Evolutionary conservation across 2,329 filamentous ascomycete genomes (phyloP).

Genomic region (Tolypocladium cylindrosporum): DNA sequence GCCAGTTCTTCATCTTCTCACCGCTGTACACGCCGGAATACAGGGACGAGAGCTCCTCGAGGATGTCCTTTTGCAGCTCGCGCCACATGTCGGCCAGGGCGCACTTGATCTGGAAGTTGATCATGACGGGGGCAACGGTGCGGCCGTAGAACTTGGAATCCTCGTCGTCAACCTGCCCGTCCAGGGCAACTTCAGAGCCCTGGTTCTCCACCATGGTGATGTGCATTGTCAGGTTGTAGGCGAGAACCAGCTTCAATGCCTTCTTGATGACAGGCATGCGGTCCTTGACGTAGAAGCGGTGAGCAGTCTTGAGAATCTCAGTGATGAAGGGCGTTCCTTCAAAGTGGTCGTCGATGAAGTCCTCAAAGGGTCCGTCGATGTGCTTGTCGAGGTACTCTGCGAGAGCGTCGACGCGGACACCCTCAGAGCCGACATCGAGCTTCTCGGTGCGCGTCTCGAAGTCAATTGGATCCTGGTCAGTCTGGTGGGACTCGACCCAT

Average conservation of each 20-base stretch:
- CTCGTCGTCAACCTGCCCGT: conserved; percentile 78
- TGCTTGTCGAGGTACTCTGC: conserved; percentile 93
- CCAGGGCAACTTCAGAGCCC: conserved; percentile 65
- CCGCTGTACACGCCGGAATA: conserved; percentile 98
- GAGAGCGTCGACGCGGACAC: conserved; percentile 69
- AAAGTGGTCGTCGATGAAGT: conserved; percentile 92
- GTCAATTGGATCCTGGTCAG: conserved; percentile 59
- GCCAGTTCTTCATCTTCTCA: conserved; percentile 97
- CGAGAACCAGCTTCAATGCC: conserved; percentile 86
- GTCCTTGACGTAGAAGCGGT: conserved; percentile 85
- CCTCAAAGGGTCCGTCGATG: conserved; percentile 84
- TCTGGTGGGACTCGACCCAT: conserved; percentile 75
- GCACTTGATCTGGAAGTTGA: conserved; percentile 99
- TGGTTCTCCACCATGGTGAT: conserved; percentile 91
- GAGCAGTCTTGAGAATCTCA: conserved; percentile 91
- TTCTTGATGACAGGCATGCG: conserved; percentile 86
- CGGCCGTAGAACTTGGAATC: conserved; percentile 83
- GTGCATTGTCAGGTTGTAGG: conserved; percentile 91
- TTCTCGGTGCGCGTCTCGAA: conserved; percentile 84
- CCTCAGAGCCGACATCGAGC: conserved; percentile 81
- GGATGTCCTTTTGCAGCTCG: conserved; percentile 88
- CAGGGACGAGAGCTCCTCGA: conserved; percentile 82
- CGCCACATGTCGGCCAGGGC: conserved; percentile 98
- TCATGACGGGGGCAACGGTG: conserved; percentile 92
- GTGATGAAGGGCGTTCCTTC: conserved; percentile 92